Evolutionary conservation across 768 basidiomycete species (phyloP).

Genomic region (Lactifluus pinguis): DNA sequence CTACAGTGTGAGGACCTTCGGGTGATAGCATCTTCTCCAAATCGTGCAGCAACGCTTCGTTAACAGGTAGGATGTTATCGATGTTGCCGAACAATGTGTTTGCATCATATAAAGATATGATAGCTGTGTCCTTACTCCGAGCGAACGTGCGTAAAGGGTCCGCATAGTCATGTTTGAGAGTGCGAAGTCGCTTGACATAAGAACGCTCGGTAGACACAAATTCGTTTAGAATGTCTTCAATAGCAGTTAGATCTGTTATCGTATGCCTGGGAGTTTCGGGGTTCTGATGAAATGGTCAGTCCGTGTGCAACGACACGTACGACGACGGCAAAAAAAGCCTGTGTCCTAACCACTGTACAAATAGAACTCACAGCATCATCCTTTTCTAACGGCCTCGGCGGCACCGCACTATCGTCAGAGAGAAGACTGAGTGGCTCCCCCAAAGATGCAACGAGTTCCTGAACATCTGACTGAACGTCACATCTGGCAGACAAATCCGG

Average conservation of each 20-base stretch:
- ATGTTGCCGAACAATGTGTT: conserved; percentile 92
- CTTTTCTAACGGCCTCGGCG: conserved; percentile 31
- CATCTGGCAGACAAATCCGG: background rate
- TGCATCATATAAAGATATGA: conserved; percentile 85
- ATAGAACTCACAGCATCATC: conserved; percentile 24
- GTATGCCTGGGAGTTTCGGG: conserved; percentile 41
- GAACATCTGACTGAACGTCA: conserved; percentile 9
- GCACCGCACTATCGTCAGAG: conserved; percentile 37
- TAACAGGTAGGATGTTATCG: conserved; percentile 81
- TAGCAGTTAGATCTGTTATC: conserved; percentile 52
- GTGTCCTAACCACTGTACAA: background rate
- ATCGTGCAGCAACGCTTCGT: conserved; percentile 77
- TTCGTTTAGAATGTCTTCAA: conserved; percentile 74
- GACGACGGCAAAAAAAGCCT: no score
- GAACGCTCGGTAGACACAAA: conserved; percentile 83
- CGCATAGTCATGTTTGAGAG: conserved; percentile 82
- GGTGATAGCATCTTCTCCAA: conserved; percentile 69
- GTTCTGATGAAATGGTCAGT: background rate
- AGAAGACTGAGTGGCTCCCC: conserved; percentile 54
- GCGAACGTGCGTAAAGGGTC: conserved; percentile 86
- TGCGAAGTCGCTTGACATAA: conserved; percentile 76
- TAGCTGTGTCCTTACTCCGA: conserved; percentile 72
- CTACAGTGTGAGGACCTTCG: conserved; percentile 45
- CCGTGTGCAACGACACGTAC: background rate
- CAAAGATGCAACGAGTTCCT: conserved; percentile 55